Percentiles rank a stretch among this genome's conserved stretches.
Evolutionary conservation across 495 filamentous ascomycete species (phyloP).

Genomic region (Aspergillus mulundensis): DNA sequence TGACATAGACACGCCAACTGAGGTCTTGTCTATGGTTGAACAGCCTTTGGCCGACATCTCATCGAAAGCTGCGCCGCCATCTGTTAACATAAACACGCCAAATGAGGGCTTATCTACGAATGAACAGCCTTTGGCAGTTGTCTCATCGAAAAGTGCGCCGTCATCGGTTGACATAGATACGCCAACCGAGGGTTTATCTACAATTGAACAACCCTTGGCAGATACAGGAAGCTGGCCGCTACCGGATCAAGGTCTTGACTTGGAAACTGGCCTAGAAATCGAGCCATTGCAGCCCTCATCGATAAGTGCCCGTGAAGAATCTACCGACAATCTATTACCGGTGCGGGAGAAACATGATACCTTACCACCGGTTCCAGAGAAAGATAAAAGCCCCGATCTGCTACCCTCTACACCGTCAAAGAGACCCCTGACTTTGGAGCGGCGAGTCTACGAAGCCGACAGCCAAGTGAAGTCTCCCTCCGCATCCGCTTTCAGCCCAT

Average conservation of each 20-base stretch:
- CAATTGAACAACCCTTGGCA: neutral
- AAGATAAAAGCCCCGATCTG: slow-evolving; percentile 6
- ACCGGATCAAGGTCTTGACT: slow-evolving; percentile 10
- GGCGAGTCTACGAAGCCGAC: slow-evolving; percentile 14
- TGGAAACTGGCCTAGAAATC: slow-evolving; percentile 1
- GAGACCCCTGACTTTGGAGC: slow-evolving; percentile 14
- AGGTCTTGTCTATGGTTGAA: no score
- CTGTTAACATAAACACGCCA: neutral
- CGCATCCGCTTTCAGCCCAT: slow-evolving; percentile 35
- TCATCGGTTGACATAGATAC: slow-evolving; percentile 3
- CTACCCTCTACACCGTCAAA: slow-evolving; percentile 7
- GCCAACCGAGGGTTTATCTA: neutral
- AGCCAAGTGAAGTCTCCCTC: slow-evolving; percentile 17
- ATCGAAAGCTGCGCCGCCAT: neutral
- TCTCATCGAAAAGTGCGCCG: slow-evolving; percentile 3
- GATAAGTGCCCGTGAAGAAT: slow-evolving; percentile 6
- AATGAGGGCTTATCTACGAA: neutral
- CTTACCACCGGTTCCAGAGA: slow-evolving; percentile 13
- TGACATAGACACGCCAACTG: no score
- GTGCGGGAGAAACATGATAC: slow-evolving; percentile 9
- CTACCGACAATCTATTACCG: slow-evolving; percentile 12
- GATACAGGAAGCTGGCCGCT: slow-evolving; percentile 19
- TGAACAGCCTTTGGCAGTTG: neutral
- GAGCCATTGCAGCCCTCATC: neutral
- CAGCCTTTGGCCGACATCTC: no score